Evolutionary conservation across 208 protist genomes (phyloP), one percentile per base, ranked within the genome.

Genomic region (Crithidia brevicula): DNA sequence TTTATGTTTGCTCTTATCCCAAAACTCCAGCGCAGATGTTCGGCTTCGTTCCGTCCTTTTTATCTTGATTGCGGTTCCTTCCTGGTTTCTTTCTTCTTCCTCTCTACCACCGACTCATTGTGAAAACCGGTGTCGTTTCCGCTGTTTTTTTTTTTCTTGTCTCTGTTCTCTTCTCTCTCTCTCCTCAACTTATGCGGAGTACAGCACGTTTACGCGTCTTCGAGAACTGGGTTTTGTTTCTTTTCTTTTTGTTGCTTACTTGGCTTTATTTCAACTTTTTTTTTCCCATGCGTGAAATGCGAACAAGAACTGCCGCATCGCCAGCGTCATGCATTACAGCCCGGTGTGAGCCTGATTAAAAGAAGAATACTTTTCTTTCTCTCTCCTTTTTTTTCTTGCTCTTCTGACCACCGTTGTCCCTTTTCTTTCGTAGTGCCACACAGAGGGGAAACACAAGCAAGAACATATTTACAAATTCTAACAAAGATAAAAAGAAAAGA

Each of bases 401-500:
- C 58, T 36, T 67, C 45, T 38, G 2, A 66, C 36, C 36, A 40
- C 36, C 36, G 10, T 40, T 1, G 8, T 40, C 36, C 36, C 36
- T 13, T 40, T 40, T 40, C 36, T 40, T 40, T 40, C 36, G 10
- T 7, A 40, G 15, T 13, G 36, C 15, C 36, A 40, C 36, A 13
- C 8, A 40, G 36, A 40, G 15, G 15, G 36, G 15, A 13, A 40
- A 40, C 8, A 40, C 40, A 67, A 52, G 27, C 16, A n/a, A n/a
- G n/a, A n/a, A 13, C 54, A 58, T 57, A 69, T 61, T 60, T 51
- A 50, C 45, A 62, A 71, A 43, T 43, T 43, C 27, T 71, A 63
- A 62, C 25, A 43, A 42, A 51, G 53, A 22, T 30, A 40, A 40
- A 20, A 54, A 15, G 38, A 59, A 45, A 42, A 59, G 28, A 30